Base-by-base conservation (phyloP, 2,329 filamentous ascomycete species). In the Talaromyces sp. region DNA sequence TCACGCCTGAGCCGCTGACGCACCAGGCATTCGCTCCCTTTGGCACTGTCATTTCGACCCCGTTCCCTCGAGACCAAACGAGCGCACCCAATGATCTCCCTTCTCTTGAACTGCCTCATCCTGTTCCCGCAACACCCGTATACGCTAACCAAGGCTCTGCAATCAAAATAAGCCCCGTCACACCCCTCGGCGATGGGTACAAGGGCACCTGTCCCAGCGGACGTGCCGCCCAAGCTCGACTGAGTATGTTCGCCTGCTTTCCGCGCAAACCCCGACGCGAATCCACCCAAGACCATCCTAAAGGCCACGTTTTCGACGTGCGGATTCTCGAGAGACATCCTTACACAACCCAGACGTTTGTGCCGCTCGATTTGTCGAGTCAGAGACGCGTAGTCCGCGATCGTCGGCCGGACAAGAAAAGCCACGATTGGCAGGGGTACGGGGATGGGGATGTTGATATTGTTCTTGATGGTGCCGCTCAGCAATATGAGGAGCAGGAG, bases 321-420 rank as follows among this genome's bases (percentile, higher is more conserved):
- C 76, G 77, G 21, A 84, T 96, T 60, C 84, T 98, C 31, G 95
- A 99, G 75, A 83, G 95, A 43, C 95, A 99, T 75, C 93, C 95
- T 0, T 98, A 87, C 76, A 98, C 95, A 1, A 90, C 90, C 1
- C 95, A 99, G 78, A 96, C 92, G 0, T 98, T 99, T 75, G 83
- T 90, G 50, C 95, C 95, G 0, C 79, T 97, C 56, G 84, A 85
- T 38, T 68, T 87, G 29, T 79, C 69, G 13, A 67, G 66, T 24
- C 65, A 71, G 58, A 59, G 62, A 1, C 62, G 61, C 0, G 61
- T 62, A 5, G 4, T 62, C 8, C 61, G 61, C 21, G 58, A 62
- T 55, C 29, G 58, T 0, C 21, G 35, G 2, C 53, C 57, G 5
- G 56, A 59, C 38, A 62, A 59, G 38, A 59, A 56, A 31, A 57